Conservation (phyloP, 164 flowering plant genomes). For the Echeveria elegans region DNA sequence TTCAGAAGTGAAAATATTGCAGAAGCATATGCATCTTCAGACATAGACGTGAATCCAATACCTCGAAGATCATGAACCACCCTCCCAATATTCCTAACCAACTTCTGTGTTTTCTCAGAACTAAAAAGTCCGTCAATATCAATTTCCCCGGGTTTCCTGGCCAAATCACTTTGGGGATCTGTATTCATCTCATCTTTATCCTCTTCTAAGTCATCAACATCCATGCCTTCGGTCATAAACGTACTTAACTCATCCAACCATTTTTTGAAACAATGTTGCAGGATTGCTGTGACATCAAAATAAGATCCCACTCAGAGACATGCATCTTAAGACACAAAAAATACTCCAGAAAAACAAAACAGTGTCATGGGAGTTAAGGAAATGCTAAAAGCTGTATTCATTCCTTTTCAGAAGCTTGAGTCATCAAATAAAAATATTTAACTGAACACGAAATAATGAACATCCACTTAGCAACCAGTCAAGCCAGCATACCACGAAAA, state of each 20-base stretch:
- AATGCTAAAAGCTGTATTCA: neutral
- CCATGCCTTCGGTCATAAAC: constrained; percentile 42
- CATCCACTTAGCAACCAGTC: neutral
- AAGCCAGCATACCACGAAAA: constrained; percentile 59
- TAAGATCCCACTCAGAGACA: neutral
- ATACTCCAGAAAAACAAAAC: neutral
- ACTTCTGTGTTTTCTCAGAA: constrained; percentile 24
- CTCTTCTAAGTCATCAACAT: constrained; percentile 23
- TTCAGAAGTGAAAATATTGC: constrained; percentile 79
- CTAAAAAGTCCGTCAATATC: constrained; percentile 40
- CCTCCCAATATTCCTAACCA: constrained; percentile 77
- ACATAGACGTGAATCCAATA: constrained; percentile 82
- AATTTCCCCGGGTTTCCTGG: constrained; percentile 34
- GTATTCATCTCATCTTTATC: constrained; percentile 44
- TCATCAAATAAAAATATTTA: neutral
- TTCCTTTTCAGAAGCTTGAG: neutral
- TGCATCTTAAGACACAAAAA: neutral
- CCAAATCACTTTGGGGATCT: constrained; percentile 29
- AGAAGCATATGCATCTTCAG: constrained; percentile 98
- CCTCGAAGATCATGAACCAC: constrained; percentile 81
- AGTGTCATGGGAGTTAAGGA: neutral
- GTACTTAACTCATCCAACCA: constrained; percentile 68
- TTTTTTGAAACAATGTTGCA: constrained; percentile 72
- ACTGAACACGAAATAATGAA: neutral
- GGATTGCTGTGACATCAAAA: constrained; percentile 36